These are phyloP conservation scores for Kickxella alabastrina DNA, from an alignment of 192 early-diverging fungal species.

Conservation along the genomic window DNA sequence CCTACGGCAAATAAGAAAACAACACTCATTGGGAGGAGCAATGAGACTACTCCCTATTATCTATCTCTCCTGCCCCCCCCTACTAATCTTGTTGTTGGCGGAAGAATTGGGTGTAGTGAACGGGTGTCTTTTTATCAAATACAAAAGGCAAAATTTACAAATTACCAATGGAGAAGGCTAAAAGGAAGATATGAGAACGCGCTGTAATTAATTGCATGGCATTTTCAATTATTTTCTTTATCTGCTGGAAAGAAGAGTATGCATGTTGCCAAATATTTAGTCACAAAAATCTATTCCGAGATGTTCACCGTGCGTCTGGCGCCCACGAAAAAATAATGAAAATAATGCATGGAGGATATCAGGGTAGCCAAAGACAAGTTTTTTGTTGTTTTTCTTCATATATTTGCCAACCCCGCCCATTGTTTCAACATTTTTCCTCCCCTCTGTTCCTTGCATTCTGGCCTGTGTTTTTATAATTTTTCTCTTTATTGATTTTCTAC, in stretches of 20 bases:
- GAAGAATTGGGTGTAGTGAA: no score
- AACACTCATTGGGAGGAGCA: no score
- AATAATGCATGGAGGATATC: neutral
- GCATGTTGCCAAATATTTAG: conserved; percentile 4
- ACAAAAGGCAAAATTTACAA: no score
- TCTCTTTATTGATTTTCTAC: neutral
- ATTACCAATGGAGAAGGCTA: no score
- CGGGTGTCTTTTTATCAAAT: no score
- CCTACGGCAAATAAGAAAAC: no score
- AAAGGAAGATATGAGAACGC: conserved; percentile 1
- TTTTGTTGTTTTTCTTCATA: neutral
- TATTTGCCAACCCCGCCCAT: no score
- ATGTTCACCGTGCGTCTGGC: no score
- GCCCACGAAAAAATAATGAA: no score
- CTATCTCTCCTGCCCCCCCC: no score
- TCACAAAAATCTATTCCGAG: neutral
- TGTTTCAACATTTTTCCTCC: neutral
- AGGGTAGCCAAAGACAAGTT: neutral
- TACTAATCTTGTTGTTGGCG: no score
- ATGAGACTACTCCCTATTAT: no score
- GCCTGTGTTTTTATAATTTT: neutral
- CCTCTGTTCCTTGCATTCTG: neutral
- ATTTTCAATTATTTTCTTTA: neutral
- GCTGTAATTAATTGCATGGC: neutral
- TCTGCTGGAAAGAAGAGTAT: neutral